Evolutionary conservation across 345 rosid species (phyloP), one percentile per base, ranked within the genome.

Genomic region (Corymbia maculata): DNA sequence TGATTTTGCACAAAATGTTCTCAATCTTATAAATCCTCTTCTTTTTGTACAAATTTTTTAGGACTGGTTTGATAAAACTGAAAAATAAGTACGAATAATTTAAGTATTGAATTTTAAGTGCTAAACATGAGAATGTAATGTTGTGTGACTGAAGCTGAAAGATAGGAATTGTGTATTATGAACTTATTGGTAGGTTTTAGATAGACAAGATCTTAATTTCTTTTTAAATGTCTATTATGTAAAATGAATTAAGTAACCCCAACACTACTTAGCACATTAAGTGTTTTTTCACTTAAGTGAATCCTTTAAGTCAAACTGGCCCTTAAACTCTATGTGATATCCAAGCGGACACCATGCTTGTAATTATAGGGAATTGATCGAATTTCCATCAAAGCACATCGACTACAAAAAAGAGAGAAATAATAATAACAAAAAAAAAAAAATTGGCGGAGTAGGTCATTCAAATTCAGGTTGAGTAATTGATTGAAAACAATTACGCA

Each of bases 391-490:
- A 75, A 75, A 75, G 82, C 47, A 17, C 82, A 70, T 70, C 4
- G 26, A 36, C 44, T 32, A 15, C 7, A 36, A 19, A 75, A 70
- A 19, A 19, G 19, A 17, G 0, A 36, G 21, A 75, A 19, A 75
- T 36, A 70, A 70, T 70, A 75, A 75, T 1, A 36, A 17, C 26
- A 75, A 75, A 70, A 16, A 75, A 36, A 75, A 36, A 75, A 36
- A 75, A 75, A 26, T 70, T 24, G 0, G 0, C 1, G 14, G 82
- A 75, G 12, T 75, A 1, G 47, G 4, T 36, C 13, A 2, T 75
- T 75, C 49, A 75, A 75, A 75, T 36, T 9, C 2, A 0, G 11
- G 49, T 36, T 9, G 47, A 9, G 82, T 1, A 36, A 13, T 36
- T 75, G 47, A 75, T 75, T 75, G 26, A 9, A 75, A 42, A 42